Evolutionary conservation across 2,329 filamentous ascomycete species (phyloP), one percentile per base, ranked within the genome.

Genomic region (Epichloe gansuensis): DNA sequence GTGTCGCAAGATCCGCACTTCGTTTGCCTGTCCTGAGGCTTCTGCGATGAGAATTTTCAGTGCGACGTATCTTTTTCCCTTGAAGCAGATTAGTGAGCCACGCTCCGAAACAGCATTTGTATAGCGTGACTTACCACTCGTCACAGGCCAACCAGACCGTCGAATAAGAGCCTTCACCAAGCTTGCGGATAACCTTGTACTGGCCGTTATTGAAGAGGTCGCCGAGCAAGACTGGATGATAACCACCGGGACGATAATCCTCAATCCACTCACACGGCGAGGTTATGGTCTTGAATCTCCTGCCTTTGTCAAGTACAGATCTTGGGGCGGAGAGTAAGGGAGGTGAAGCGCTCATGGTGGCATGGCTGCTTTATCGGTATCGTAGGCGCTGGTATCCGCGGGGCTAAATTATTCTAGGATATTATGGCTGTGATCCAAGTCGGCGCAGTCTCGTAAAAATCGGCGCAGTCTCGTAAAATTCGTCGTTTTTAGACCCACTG

Each of bases 61-160:
- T 0, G 63, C 65, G n/a, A 62, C 56, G 42, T 65, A 61, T 46
- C 45, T 54, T 41, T 54, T 55, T 37, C 15, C 34, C 53, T 55
- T 12, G 15, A 38, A 50, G 43, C 11, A 43, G 9, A 44, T 49
- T 60, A 51, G 46, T 58, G 54, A 15, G 48, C 55, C 48, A 61
- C 52, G 13, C 62, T 60, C 11, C 25, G 51, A 17, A 17, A 17
- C 17, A 17, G n/a, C n/a, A n/a, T n/a, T 2, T 17, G 17, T 17
- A 17, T 17, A 17, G 2, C 17, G 17, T 5, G 61, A 48, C 51
- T 67, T 2, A 17, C 17, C 17, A 17, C 17, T 59, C 11, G 48
- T 70, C 67, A 39, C 50, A 59, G 25, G 67, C 72, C 43, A 75
- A 64, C 74, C 72, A 76, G 21, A 75, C 72, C 0, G 72, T 76